These are phyloP conservation scores for Trichophyton simii DNA, from an alignment of 2,329 filamentous ascomycete genomes.

Conservation along the genomic window DNA sequence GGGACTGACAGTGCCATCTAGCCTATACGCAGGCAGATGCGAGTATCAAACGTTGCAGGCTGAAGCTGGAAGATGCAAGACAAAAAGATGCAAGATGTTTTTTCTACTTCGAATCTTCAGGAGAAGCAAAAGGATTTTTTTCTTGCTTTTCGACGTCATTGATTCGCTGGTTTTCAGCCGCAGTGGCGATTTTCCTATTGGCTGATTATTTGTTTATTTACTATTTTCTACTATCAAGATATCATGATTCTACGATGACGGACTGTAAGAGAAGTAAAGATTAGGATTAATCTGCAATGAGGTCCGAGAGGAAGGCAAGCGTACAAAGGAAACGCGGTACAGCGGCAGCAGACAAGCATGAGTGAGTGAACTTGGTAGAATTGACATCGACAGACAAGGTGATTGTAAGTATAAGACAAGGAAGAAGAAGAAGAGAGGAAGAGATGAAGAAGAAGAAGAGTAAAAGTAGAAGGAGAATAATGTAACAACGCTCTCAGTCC, in stretches of 20 bases:
- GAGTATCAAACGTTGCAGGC: too few species aligned
- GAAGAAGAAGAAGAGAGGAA: neutral
- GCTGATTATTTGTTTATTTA: neutral
- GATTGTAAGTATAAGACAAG: neutral
- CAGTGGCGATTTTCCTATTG: neutral
- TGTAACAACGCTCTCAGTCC: neutral
- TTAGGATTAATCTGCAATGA: conserved; percentile 2
- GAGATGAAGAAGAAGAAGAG: neutral
- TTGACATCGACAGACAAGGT: neutral
- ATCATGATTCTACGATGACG: too few species aligned
- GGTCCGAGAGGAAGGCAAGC: neutral
- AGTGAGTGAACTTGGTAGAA: neutral
- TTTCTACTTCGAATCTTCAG: neutral
- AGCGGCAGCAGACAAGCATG: neutral
- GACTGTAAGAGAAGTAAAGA: neutral
- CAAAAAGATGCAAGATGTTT: neutral
- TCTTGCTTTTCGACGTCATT: neutral
- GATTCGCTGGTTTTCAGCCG: neutral
- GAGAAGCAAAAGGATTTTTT: too few species aligned
- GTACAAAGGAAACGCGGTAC: neutral
- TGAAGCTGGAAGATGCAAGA: neutral
- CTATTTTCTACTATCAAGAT: neutral
- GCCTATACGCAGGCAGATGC: too few species aligned
- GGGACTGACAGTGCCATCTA: too few species aligned
- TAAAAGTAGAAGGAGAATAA: neutral